Base-by-base conservation (phyloP, 768 basidiomycete species). In the Royoungia palumana region DNA sequence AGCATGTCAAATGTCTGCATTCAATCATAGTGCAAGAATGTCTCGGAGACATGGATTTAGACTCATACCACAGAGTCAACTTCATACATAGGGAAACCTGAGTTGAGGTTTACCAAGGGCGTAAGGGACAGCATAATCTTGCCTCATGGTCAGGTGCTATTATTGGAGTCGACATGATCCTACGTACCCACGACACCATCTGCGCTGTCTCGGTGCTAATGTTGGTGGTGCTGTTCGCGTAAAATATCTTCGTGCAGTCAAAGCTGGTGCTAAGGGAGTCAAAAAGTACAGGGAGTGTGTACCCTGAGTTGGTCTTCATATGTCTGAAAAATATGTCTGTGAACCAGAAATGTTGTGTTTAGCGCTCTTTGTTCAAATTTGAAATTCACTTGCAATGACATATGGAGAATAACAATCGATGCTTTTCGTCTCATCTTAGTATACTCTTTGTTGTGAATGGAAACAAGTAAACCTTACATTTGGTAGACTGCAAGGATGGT, bases 231-330 rank as follows among this genome's bases (percentile, higher is more conserved):
- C 87, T 87, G 65, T 88, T 85, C 4, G 77, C 67, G 56, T 87
- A 88, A 61, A 79, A 87, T 38, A 87, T 81, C 82, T 85, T 43
- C 11, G 34, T 37, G 21, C n/a, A 35, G 3, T 4, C 2, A 9
- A 8, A 9, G 27, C 17, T 32, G 20, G 24, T 28, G 12, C 8
- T 36, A 6, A n/a, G n/a, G n/a, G n/a, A n/a, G n/a, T n/a, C n/a
- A 8, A 13, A 22, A 25, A 16, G 1, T 11, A 25, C 17, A 28
- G n/a, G 10, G 16, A 36, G 20, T 21, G 55, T 61, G 20, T 51
- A 85, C 83, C 36, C 76, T 78, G 38, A 86, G 63, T 58, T 85
- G 74, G 62, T 87, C 85, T 59, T 87, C 83, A 52, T 87, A 85
- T 0, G 81, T 81, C 56, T 88, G 87, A 72, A 87, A 70, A 87